Base-by-base conservation (phyloP, 352 stramenopile genomes). In the Pilasporangium apinafurcum region DNA sequence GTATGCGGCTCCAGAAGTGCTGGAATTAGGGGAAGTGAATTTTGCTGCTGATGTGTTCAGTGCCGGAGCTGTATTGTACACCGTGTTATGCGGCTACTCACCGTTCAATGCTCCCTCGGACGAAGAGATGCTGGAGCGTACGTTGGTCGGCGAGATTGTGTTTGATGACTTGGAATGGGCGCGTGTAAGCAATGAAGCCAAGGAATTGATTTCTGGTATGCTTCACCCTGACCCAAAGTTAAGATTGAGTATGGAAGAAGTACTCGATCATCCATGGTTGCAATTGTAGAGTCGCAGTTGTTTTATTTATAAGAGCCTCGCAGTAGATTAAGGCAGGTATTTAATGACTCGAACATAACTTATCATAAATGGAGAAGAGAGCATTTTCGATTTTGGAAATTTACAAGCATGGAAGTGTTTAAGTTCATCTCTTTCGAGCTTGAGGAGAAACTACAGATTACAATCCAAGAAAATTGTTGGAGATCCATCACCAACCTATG, bases 31-130 rank as follows among this genome's bases (percentile, higher is more conserved):
- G 25, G 51, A 81, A 0, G 59, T 85, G 21, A 71, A 62, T 22
- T 71, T 66, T n/a, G 79, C 79, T 1, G 69, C 74, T 16, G 76
- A 92, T 35, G 64, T 92, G 22, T 92, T 92, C 25, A 86, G 73
- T 48, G 76, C 76, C 14, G 79, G 79, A 13, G 76, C 67, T 3
- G 61, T 89, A 35, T 49, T 92, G 27, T 92, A 76, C 54, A 84
- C 62, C 6, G 56, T 86, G 44, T 55, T 92, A 14, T 62, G 55
- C 41, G 79, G 79, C 14, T 83, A 78, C 48, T 68, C 68, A 9
- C 79, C 79, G 21, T 92, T 92, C 56, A 69, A 63, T 35, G 62
- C 63, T 0, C 56, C 58, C 10, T 79, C 65, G 8, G 76, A 88
- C 31, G 66, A 83, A 33, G 68, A 86, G 51, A 71, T 82, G 48